Conservation (phyloP, 1,284 basidiomycete genomes). For the Exobasidium cylindrosporum region DNA sequence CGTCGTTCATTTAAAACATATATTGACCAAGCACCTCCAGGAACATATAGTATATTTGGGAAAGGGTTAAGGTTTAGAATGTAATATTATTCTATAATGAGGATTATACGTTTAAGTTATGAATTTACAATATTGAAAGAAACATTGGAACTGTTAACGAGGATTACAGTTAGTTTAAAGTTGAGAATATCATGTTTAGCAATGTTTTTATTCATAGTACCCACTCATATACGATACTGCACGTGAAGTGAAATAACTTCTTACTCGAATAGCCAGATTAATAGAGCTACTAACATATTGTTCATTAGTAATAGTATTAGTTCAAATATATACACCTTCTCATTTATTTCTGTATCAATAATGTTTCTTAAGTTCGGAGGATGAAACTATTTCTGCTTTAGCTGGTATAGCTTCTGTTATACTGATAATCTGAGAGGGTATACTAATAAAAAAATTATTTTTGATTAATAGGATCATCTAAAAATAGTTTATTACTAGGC, state of each 20-base stretch:
- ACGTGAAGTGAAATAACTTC: constrained; percentile 5
- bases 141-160: neutral
- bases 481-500: neutral
- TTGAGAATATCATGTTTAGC: constrained; percentile 14
- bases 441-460: too few relatives aligned
- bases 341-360: neutral
- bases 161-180: neutral
- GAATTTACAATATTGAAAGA: neutral
- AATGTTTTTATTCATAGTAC: constrained; percentile 20
- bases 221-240: too few relatives aligned
- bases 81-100: neutral
- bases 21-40: neutral
- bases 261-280: neutral
- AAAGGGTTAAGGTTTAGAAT: neutral
- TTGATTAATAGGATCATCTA: neutral
- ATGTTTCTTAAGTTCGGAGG: too few relatives aligned
- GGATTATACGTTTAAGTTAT: neutral
- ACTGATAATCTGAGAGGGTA: too few relatives aligned
- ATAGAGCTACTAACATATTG: neutral
- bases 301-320: neutral
- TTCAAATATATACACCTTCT: neutral
- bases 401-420: too few relatives aligned
- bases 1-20: neutral
- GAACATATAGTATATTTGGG: neutral
- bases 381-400: too few relatives aligned